Conservation (phyloP, 2,329 filamentous ascomycete genomes). For the Dactylellina drechsleri region DNA sequence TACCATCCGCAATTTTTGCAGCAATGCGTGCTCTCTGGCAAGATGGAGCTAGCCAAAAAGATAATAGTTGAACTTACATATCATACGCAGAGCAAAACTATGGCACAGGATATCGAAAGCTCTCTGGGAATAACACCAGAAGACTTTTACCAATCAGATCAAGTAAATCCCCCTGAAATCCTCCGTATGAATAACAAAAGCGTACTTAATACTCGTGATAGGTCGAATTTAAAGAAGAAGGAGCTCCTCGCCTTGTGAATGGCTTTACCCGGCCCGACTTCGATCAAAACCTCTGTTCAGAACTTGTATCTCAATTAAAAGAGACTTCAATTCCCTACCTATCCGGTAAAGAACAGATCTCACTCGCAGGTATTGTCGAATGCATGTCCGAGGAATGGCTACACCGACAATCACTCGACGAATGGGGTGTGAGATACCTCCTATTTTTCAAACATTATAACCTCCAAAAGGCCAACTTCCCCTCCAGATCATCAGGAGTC, state of each 20-base stretch:
- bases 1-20: slow-evolving; percentile 93
- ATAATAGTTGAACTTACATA: slow-evolving; percentile 48
- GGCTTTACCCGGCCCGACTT: slow-evolving; percentile 63
- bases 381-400: slow-evolving; percentile 85
- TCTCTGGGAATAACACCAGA: slow-evolving; percentile 62
- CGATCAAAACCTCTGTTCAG: slow-evolving; percentile 74
- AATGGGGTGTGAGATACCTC: slow-evolving; percentile 87
- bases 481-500: slow-evolving; percentile 70
- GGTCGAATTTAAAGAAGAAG: slow-evolving; percentile 55
- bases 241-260: slow-evolving; percentile 36
- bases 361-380: slow-evolving; percentile 83
- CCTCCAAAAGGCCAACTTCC: slow-evolving; percentile 74
- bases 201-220: not conserved
- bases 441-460: slow-evolving; percentile 86
- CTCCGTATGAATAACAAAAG: not conserved
- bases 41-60: slow-evolving; percentile 71
- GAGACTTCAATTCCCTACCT: slow-evolving; percentile 79
- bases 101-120: slow-evolving; percentile 46
- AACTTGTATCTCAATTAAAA: slow-evolving; percentile 80
- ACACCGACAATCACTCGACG: slow-evolving; percentile 87
- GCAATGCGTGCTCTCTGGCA: slow-evolving; percentile 85
- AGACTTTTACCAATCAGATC: slow-evolving; percentile 64
- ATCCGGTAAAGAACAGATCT: slow-evolving; percentile 85
- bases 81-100: slow-evolving; percentile 32
- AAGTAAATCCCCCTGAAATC: slow-evolving; percentile 61